Percentiles rank a stretch among this genome's conserved stretches.
Evolutionary conservation across 2,329 filamentous ascomycete species (phyloP).

Genomic region (Arthrobotrys entomopaga): DNA sequence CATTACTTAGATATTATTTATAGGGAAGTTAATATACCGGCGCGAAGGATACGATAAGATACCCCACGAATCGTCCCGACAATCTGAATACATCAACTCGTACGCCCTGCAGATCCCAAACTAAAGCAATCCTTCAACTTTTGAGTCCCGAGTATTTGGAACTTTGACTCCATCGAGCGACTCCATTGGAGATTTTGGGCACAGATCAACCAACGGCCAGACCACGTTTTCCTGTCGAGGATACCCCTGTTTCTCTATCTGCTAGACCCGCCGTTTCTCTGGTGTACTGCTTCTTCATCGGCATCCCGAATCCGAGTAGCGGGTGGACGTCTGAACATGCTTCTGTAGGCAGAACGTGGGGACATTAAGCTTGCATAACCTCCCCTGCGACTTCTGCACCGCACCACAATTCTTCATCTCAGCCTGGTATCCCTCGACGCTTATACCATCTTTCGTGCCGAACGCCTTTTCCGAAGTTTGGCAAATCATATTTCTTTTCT

Average conservation of each 20-base stretch:
- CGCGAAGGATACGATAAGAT: no score
- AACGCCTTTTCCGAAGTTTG: conserved; percentile 11
- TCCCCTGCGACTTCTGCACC: conserved; percentile 24
- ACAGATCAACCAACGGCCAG: conserved; percentile 49
- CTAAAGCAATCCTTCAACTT: conserved; percentile 16
- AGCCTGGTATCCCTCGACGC: conserved; percentile 11
- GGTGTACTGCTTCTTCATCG: conserved; percentile 6
- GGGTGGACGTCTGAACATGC: conserved; percentile 39
- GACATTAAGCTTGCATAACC: conserved; percentile 46
- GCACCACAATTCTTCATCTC: conserved; percentile 17
- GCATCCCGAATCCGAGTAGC: conserved; percentile 18
- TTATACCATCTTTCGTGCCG: conserved; percentile 7
- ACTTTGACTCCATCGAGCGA: conserved; percentile 39
- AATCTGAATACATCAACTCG: conserved; percentile 16
- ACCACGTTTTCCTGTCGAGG: conserved; percentile 49
- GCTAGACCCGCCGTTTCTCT: conserved; percentile 8
- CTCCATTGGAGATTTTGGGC: conserved; percentile 28
- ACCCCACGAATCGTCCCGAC: conserved; percentile 41
- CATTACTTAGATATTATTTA: no score
- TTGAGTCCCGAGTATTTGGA: conserved; percentile 24
- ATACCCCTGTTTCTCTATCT: conserved; percentile 30
- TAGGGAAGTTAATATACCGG: no score
- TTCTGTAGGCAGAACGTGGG: conserved; percentile 37
- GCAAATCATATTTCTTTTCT: conserved; percentile 16
- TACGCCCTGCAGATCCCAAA: conserved; percentile 15